Evolutionary conservation across 495 filamentous ascomycete species (phyloP).

Genomic region (Penicillium odoratum): DNA sequence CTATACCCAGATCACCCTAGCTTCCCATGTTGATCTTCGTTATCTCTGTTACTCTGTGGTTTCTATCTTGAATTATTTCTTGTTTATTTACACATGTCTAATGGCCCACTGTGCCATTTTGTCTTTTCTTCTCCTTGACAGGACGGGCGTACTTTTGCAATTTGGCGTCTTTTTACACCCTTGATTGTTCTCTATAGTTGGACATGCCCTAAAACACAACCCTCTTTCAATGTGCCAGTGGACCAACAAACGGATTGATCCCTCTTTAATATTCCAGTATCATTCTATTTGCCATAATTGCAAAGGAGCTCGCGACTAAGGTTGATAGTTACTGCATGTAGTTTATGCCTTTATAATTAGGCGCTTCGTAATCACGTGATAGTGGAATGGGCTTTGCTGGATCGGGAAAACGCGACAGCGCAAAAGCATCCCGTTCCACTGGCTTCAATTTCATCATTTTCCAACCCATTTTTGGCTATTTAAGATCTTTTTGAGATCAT

Average conservation of each 20-base stretch:
- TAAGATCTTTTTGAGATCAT: background rate
- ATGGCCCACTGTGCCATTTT: background rate
- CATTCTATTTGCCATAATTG: background rate
- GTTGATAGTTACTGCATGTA: background rate
- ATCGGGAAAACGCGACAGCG: conserved; percentile 42
- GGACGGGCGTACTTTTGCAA: conserved; percentile 21
- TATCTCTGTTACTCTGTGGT: background rate
- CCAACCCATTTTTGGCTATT: background rate
- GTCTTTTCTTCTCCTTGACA: conserved; percentile 14
- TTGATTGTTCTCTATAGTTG: conserved; percentile 18
- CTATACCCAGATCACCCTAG: conserved; percentile 29
- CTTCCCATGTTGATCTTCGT: conserved; percentile 2
- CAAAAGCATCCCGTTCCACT: conserved; percentile 27
- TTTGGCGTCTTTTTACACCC: conserved; percentile 15
- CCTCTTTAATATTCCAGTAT: background rate
- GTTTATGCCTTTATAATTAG: background rate
- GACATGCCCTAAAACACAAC: conserved; percentile 6
- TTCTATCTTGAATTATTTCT: conserved; percentile 7
- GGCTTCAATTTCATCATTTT: conserved; percentile 7
- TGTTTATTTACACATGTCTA: background rate
- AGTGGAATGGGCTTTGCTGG: conserved; percentile 26
- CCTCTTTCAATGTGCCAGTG: background rate
- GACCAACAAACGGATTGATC: conserved; percentile 10
- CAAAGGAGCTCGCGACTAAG: background rate
- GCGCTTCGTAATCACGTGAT: conserved; percentile 11